phyloP scores from a whole-genome alignment of 352 stramenopile species.

The Globisporangium parvum region DNA sequence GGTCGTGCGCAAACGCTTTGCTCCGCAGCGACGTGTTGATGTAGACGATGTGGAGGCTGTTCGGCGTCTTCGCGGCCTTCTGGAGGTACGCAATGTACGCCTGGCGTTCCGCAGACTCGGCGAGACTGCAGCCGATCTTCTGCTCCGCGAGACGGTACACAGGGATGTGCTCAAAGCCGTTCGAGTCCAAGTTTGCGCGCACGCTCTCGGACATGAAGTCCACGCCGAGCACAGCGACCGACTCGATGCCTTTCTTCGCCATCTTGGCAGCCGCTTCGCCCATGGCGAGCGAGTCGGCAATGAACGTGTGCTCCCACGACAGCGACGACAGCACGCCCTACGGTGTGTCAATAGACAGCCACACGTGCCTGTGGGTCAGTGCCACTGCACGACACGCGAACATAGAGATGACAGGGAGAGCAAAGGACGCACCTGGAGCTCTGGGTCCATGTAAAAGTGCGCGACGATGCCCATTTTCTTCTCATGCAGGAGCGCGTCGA shows the following conservation, averaged over 20 bases:
- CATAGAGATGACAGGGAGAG: background rate
- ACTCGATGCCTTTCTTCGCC: conserved; percentile 84
- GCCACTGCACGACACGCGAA: background rate
- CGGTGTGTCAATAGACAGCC: background rate
- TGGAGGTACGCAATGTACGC: conserved; percentile 92
- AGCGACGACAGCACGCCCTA: conserved; percentile 77
- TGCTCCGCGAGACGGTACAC: conserved; percentile 92
- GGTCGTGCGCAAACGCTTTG: conserved; percentile 91
- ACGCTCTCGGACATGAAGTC: conserved; percentile 98
- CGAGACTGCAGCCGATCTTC: conserved; percentile 94
- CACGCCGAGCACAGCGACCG: conserved; percentile 93
- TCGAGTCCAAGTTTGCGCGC: conserved; percentile 90
- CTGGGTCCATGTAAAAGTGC: conserved; percentile 99
- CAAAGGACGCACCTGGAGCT: conserved; percentile 84
- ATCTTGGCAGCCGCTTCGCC: conserved; percentile 95
- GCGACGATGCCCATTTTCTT: conserved; percentile 96
- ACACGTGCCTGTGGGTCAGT: background rate
- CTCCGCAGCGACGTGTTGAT: conserved; percentile 97
- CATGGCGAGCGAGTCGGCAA: conserved; percentile 97
- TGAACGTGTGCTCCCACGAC: conserved; percentile 88
- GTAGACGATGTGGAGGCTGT: conserved; percentile 96
- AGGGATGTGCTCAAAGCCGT: conserved; percentile 87
- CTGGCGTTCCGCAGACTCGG: conserved; percentile 91
- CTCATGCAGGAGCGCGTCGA: conserved; percentile 82
- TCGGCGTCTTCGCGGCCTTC: conserved; percentile 81